These are phyloP conservation scores for Fusarium sp. DNA, from an alignment of 2,329 filamentous ascomycete genomes.

Conservation along the genomic window DNA sequence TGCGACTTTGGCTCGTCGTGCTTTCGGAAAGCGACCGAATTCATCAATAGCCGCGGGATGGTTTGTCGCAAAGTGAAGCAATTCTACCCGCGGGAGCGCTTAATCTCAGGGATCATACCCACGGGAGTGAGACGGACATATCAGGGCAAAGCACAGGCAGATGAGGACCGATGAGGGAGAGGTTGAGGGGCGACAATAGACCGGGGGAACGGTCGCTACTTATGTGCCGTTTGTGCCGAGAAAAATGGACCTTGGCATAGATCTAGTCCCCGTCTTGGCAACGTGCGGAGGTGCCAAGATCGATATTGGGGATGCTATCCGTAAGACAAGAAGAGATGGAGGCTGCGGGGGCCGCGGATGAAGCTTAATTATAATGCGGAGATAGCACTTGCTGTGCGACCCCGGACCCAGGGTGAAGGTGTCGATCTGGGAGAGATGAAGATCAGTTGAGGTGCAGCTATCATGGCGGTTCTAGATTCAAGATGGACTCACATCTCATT, in stretches of 20 bases:
- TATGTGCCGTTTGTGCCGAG: conserved; percentile 33
- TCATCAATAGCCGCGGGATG: background rate
- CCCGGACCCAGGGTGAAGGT: too few species aligned
- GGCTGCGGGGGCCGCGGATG: background rate
- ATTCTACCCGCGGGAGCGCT: background rate
- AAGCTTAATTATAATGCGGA: conserved; percentile 12
- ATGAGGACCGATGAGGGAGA: background rate
- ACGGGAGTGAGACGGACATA: background rate
- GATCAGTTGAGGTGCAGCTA: too few species aligned
- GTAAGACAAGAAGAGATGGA: background rate
- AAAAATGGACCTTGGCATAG: background rate
- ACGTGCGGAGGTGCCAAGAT: background rate
- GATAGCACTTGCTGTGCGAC: background rate
- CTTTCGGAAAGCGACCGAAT: background rate
- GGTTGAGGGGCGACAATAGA: background rate
- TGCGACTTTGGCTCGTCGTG: background rate
- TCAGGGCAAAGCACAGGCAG: conserved; percentile 1
- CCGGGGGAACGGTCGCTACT: conserved; percentile 11
- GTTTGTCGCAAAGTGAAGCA: background rate
- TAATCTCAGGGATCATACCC: background rate
- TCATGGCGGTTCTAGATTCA: too few species aligned
- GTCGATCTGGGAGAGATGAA: background rate
- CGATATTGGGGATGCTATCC: background rate
- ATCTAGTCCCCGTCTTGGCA: conserved; percentile 14
- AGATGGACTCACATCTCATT: too few species aligned